phyloP scores from a whole-genome alignment of 768 basidiomycete genomes.

The Tricholoma bakamatsutake region DNA sequence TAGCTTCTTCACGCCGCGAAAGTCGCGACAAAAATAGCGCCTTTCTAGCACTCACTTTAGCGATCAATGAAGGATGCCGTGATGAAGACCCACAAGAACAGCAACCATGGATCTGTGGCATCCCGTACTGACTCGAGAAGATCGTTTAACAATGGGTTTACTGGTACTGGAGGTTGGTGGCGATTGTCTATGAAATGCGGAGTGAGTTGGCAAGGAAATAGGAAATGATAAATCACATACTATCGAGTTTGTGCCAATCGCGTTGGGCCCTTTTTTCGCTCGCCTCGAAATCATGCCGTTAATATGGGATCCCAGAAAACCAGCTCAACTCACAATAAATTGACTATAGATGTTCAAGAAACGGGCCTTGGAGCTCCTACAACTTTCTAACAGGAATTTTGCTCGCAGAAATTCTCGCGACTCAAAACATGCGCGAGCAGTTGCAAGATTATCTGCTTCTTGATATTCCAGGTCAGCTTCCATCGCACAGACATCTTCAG shows the following conservation, averaged over 20 bases:
- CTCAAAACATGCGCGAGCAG: slow-evolving; percentile 71
- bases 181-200: slow-evolving; percentile 48
- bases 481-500: slow-evolving; percentile 26
- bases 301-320: slow-evolving; percentile 1
- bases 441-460: slow-evolving; percentile 68
- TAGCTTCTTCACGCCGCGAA: slow-evolving; percentile 77
- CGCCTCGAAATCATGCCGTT: slow-evolving; percentile 40
- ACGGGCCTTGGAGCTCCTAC: slow-evolving; percentile 62
- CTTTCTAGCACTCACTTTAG: slow-evolving; percentile 45
- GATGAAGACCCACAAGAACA: slow-evolving; percentile 54
- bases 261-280: slow-evolving; percentile 78
- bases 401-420: slow-evolving; percentile 75
- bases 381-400: slow-evolving; percentile 55
- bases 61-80: neutral
- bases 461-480: slow-evolving; percentile 47
- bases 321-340: slow-evolving; percentile 64
- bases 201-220: neutral
- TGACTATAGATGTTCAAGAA: slow-evolving; percentile 79
- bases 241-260: slow-evolving; percentile 80
- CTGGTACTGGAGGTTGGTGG: slow-evolving; percentile 60
- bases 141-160: slow-evolving; percentile 51
- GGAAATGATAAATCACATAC: slow-evolving; percentile 33
- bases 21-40: slow-evolving; percentile 78
- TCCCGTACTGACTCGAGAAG: slow-evolving; percentile 56
- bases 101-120: slow-evolving; percentile 69